Conservation (phyloP, 2,329 filamentous ascomycete genomes). For the Niveomyces coronatus region DNA sequence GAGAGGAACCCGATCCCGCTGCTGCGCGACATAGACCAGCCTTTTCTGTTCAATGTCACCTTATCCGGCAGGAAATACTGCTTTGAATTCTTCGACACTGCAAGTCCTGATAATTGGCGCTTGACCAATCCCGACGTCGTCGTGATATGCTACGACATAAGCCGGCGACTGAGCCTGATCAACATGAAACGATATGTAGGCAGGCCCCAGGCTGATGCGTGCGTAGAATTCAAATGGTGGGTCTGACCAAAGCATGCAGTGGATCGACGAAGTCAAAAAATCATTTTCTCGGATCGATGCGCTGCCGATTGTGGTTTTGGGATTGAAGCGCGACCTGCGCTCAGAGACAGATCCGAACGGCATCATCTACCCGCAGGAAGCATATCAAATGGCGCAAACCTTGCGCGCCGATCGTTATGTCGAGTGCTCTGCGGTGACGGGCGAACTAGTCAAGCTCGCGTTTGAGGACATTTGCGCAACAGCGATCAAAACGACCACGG, state of each 20-base stretch:
- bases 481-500: slow-evolving; percentile 37
- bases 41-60: slow-evolving; percentile 47
- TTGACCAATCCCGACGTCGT: slow-evolving; percentile 48
- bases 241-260: slow-evolving; percentile 27
- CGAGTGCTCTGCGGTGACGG: slow-evolving; percentile 52
- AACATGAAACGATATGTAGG: slow-evolving; percentile 48
- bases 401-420: slow-evolving; percentile 53
- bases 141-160: slow-evolving; percentile 52
- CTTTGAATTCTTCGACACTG: slow-evolving; percentile 51
- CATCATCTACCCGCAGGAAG: slow-evolving; percentile 52
- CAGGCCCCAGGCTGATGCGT: neutral
- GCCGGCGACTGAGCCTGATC: slow-evolving; percentile 45
- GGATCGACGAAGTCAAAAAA: slow-evolving; percentile 44
- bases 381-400: slow-evolving; percentile 43
- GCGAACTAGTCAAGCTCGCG: slow-evolving; percentile 45
- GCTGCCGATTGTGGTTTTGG: slow-evolving; percentile 46
- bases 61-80: slow-evolving; percentile 30
- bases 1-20: slow-evolving; percentile 33
- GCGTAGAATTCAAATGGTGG: neutral
- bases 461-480: slow-evolving; percentile 53
- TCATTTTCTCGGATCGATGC: slow-evolving; percentile 36
- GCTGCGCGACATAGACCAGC: slow-evolving; percentile 49
- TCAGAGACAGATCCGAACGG: slow-evolving; percentile 49
- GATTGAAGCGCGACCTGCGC: slow-evolving; percentile 50
- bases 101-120: slow-evolving; percentile 47